Evolutionary conservation across 1,284 basidiomycete genomes (phyloP).

Genomic region (Apiotrichum porosum): DNA sequence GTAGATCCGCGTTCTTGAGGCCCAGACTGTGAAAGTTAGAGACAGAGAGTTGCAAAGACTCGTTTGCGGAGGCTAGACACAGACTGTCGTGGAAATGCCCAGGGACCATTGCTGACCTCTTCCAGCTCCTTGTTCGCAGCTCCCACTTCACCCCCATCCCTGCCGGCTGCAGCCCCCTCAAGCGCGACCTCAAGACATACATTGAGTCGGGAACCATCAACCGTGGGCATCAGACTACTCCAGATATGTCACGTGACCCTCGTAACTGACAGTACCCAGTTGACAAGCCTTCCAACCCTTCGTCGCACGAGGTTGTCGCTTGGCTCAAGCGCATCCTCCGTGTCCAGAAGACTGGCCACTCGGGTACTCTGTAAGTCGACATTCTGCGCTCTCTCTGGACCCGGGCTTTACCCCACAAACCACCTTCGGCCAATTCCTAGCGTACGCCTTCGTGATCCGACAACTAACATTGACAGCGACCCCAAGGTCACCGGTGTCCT

Average conservation of each 20-base stretch:
- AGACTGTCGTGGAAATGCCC: too few relatives aligned
- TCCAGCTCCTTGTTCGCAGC: conserved; percentile 73
- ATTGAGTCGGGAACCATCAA: conserved; percentile 93
- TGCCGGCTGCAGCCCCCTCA: conserved; percentile 20
- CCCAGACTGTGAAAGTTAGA: too few relatives aligned
- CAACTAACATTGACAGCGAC: too few relatives aligned
- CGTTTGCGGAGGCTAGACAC: too few relatives aligned
- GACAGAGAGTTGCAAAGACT: too few relatives aligned
- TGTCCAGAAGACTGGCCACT: conserved; percentile 97
- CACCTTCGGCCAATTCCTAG: too few relatives aligned
- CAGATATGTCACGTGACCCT: too few relatives aligned
- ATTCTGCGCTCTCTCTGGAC: too few relatives aligned
- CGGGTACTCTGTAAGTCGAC: conserved; percentile 94
- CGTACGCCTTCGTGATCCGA: conserved; percentile 74
- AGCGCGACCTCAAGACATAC: conserved; percentile 75
- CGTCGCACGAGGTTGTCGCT: conserved; percentile 99
- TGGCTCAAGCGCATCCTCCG: conserved; percentile 95
- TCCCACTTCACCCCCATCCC: conserved; percentile 99
- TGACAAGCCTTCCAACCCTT: conserved; percentile 99
- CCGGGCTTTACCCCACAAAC: too few relatives aligned
- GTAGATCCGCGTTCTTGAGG: too few relatives aligned
- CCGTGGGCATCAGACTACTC: too few relatives aligned
- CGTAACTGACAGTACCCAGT: conserved; percentile 84
- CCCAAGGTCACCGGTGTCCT: conserved; percentile 99
- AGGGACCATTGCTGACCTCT: too few relatives aligned